Evolutionary conservation across 2,329 filamentous ascomycete species (phyloP).

Genomic region (Phialophora expanda): DNA sequence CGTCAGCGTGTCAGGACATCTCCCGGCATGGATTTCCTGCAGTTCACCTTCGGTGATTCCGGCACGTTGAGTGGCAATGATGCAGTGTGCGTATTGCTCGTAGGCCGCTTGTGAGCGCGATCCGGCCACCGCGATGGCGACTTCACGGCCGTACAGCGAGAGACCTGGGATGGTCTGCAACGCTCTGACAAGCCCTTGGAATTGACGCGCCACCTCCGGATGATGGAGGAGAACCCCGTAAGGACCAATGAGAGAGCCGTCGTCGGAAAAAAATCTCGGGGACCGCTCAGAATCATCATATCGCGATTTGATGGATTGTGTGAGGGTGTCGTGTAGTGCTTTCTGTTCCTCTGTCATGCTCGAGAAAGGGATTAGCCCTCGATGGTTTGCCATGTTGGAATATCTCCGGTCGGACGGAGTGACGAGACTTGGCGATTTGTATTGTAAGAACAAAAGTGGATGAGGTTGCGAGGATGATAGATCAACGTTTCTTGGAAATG

Average conservation of each 20-base stretch:
- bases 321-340: slow-evolving; percentile 6
- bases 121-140: slow-evolving; percentile 19
- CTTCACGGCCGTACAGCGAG: slow-evolving; percentile 15
- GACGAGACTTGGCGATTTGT: neutral
- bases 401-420: neutral
- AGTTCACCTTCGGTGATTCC: slow-evolving; percentile 17
- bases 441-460: neutral
- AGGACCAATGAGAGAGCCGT: slow-evolving; percentile 14
- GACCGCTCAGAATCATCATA: slow-evolving; percentile 6
- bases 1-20: slow-evolving; percentile 18
- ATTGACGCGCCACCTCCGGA: slow-evolving; percentile 8
- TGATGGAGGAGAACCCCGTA: slow-evolving; percentile 19
- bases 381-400: slow-evolving; percentile 11
- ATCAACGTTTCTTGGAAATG: neutral
- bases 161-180: slow-evolving; percentile 16
- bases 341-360: slow-evolving; percentile 10
- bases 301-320: slow-evolving; percentile 4
- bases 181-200: neutral
- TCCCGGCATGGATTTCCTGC: slow-evolving; percentile 16
- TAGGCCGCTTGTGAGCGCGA: slow-evolving; percentile 16
- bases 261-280: slow-evolving; percentile 5
- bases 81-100: slow-evolving; percentile 19
- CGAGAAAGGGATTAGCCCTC: slow-evolving; percentile 4
- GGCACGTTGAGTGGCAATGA: slow-evolving; percentile 12
- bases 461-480: neutral